Base-by-base conservation (phyloP, 2,329 filamentous ascomycete species). In the Macrophomina tecta region DNA sequence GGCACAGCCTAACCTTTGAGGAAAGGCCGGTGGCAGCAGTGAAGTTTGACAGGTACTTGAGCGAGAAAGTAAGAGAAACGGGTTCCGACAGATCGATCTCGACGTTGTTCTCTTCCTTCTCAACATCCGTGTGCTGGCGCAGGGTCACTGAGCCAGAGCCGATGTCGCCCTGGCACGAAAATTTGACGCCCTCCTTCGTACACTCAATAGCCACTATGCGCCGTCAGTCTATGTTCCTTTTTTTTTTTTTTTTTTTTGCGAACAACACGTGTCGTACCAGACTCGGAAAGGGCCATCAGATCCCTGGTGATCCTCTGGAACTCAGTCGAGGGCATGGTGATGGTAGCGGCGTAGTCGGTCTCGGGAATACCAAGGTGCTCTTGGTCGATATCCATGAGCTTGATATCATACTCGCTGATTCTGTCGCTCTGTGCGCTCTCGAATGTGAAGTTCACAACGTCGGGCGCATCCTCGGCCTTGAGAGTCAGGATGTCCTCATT, bases 331-430 rank as follows among this genome's bases (percentile, higher is more conserved):
- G 95, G 94, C 92, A 99, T 93, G 65, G 87, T 85, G 71, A 99
- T 92, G 18, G 91, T 95, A 56, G 95, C 91, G 46, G 93, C 91
- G 78, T 99, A 99, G 76, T 99, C 95, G n/a, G 96, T 99, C 75
- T 99, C 94, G 16, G 95, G 95, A 74, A 99, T 99, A 70, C 95
- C 95, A 82, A 99, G 84, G 81, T 99, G 95, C 86, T 99, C 95
- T 84, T 99, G 96, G 82, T 99, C 95, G 80, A 99, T 99, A 80
- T 99, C 95, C 95, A 99, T 99, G 79, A 99, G 89, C 87, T 99
- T 99, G 82, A 99, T 91, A 81, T 99, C 95, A 81, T 99, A 99
- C 85, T 99, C 96, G 87, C 92, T 97, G 78, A 99, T 88, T 72
- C 95, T 88, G 82, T 99, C 95, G 75, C 88, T 91, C 77, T 91